Evolutionary conservation across 805 yeast species (phyloP).

Genomic region (Metschnikowia lunata): DNA sequence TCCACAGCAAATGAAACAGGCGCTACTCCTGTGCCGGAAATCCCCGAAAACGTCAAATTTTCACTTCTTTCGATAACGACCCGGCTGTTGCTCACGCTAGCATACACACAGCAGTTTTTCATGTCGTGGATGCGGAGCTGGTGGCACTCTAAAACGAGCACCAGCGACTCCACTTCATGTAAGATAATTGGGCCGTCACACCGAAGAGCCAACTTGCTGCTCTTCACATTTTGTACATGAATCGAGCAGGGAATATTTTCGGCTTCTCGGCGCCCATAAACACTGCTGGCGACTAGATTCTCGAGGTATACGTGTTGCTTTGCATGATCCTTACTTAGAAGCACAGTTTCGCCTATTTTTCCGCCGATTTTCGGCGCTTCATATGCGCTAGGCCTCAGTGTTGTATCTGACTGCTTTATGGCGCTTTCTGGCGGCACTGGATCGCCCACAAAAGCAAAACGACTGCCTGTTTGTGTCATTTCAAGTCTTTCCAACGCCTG

Average conservation of each 20-base stretch:
- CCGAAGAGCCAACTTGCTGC: conserved; percentile 16
- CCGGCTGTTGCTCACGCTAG: conserved; percentile 19
- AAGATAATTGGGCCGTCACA: conserved; percentile 31
- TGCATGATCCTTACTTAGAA: conserved; percentile 8
- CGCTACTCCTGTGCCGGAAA: background rate
- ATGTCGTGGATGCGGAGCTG: conserved; percentile 17
- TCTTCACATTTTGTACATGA: conserved; percentile 18
- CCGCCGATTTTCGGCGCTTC: conserved; percentile 2
- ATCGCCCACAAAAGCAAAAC: conserved; percentile 27
- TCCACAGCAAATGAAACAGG: conserved; percentile 7
- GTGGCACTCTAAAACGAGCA: conserved; percentile 14
- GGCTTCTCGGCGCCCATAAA: conserved; percentile 4
- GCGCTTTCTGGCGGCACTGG: conserved; percentile 19
- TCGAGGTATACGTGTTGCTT: conserved; percentile 15
- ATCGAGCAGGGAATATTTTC: conserved; percentile 17
- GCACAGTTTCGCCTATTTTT: background rate
- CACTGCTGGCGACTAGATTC: conserved; percentile 1
- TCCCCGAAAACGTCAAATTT: conserved; percentile 5
- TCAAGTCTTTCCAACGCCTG: conserved; percentile 20
- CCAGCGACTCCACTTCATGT: conserved; percentile 11
- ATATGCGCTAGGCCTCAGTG: conserved; percentile 1
- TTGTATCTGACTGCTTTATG: no score
- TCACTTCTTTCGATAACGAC: conserved; percentile 31
- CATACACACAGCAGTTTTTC: conserved; percentile 15
- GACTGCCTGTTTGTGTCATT: conserved; percentile 10